Conservation (phyloP, 768 basidiomycete species). For the Dioszegia crocea region DNA sequence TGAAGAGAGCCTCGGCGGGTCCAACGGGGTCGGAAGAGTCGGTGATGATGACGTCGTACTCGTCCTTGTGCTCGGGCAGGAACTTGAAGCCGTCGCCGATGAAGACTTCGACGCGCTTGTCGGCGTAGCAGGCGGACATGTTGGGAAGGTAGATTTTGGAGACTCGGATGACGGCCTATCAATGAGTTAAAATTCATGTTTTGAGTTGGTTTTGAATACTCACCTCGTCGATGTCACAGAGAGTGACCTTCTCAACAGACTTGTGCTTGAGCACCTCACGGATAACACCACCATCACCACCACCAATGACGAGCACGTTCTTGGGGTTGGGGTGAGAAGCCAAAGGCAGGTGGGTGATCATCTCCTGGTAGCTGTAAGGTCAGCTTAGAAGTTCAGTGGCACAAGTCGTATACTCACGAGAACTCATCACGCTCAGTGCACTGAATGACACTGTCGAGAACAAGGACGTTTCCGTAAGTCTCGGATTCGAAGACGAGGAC, state of each 20-base stretch:
- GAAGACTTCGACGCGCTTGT: constrained; percentile 71
- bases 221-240: constrained; percentile 97
- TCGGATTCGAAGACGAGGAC: constrained; percentile 95
- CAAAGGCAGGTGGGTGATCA: constrained; percentile 97
- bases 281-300: constrained; percentile 96
- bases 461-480: constrained; percentile 93
- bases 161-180: constrained; percentile 84
- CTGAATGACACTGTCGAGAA: constrained; percentile 92
- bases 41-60: constrained; percentile 97
- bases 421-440: constrained; percentile 98
- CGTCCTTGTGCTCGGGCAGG: constrained; percentile 75
- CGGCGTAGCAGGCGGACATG: constrained; percentile 77
- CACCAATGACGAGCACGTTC: constrained; percentile 93
- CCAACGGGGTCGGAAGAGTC: constrained; percentile 98
- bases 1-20: constrained; percentile 87
- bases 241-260: constrained; percentile 81
- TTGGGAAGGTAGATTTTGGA: constrained; percentile 90
- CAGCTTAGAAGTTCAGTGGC: neutral
- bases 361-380: constrained; percentile 85
- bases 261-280: constrained; percentile 94
- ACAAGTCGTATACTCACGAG: constrained; percentile 54
- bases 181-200: neutral
- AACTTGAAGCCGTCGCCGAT: constrained; percentile 98
- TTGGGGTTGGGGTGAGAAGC: constrained; percentile 93
- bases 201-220: neutral